A percentile compares a stretch with the other conserved stretches of the same genome.
phyloP scores from a whole-genome alignment of 1,284 basidiomycete species.

The Heterobasidion irregulare region DNA sequence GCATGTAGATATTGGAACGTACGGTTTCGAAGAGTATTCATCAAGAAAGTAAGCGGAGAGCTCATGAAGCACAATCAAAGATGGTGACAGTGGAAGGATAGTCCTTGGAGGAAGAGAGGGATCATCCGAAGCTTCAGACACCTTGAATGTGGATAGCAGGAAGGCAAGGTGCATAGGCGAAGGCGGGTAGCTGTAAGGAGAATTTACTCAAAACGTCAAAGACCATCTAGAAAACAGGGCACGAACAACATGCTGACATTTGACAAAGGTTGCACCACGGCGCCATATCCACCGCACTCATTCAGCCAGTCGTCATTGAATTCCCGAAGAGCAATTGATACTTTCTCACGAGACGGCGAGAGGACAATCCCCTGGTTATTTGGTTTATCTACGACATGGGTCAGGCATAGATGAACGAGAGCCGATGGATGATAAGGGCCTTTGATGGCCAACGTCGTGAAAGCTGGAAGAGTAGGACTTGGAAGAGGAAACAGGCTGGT shows the following conservation, averaged over 20 bases:
- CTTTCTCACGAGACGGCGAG: constrained; percentile 35
- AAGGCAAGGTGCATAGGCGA: constrained; percentile 49
- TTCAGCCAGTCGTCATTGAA: constrained; percentile 51
- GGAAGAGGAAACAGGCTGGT: constrained; percentile 14
- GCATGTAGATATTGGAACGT: constrained; percentile 4
- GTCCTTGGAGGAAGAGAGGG: constrained; percentile 26
- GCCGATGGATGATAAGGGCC: constrained; percentile 28
- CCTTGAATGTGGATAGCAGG: constrained; percentile 44
- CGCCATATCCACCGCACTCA: constrained; percentile 35
- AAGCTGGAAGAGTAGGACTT: constrained; percentile 19
- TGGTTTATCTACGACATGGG: constrained; percentile 27
- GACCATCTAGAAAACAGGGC: constrained; percentile 3
- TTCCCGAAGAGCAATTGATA: constrained; percentile 33
- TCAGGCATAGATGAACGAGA: constrained; percentile 36
- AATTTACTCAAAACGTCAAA: constrained; percentile 7
- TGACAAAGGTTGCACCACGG: constrained; percentile 29
- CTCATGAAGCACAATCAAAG: constrained; percentile 56
- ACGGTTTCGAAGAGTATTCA: constrained; percentile 19
- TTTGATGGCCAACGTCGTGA: constrained; percentile 22
- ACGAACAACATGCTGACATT: constrained; percentile 50
- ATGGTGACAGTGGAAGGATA: constrained; percentile 35
- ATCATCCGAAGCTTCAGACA: constrained; percentile 28
- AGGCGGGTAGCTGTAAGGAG: constrained; percentile 50
- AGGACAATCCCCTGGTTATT: constrained; percentile 37
- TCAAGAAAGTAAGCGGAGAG: constrained; percentile 49